Percentiles rank a stretch among this genome's conserved stretches.
phyloP scores from a whole-genome alignment of 225 moss, liverwort and hornwort species.

The Pseudisothecium myosuroides region DNA sequence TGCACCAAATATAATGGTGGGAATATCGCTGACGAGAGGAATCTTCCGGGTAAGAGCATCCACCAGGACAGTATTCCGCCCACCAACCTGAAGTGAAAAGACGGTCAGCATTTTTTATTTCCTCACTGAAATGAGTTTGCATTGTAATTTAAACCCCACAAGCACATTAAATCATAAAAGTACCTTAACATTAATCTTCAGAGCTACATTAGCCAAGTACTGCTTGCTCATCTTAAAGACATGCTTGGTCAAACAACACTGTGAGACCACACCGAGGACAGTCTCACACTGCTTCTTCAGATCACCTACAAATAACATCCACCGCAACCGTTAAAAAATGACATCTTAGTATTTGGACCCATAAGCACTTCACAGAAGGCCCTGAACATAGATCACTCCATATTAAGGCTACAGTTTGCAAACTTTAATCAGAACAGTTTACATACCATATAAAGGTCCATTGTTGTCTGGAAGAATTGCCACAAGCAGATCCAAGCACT shows the following conservation, averaged over 20 bases:
- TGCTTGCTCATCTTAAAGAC: conserved; percentile 95
- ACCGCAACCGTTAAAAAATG: not conserved
- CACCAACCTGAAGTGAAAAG: conserved; percentile 54
- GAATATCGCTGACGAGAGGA: conserved; percentile 92
- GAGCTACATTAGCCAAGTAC: conserved; percentile 88
- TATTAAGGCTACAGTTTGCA: too few species aligned
- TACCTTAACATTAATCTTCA: conserved; percentile 96
- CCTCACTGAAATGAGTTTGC: not conserved
- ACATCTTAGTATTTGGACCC: too few species aligned
- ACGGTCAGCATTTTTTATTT: not conserved
- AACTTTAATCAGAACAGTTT: not conserved
- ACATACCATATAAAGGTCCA: conserved; percentile 75
- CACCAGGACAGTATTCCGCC: conserved; percentile 87
- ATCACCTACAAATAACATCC: conserved; percentile 34
- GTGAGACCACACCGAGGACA: conserved; percentile 84
- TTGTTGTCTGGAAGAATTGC: conserved; percentile 94
- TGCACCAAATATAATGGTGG: conserved; percentile 96
- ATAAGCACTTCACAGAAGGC: too few species aligned
- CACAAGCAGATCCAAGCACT: conserved; percentile 64
- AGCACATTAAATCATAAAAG: not conserved
- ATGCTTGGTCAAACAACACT: conserved; percentile 92
- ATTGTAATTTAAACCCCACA: not conserved
- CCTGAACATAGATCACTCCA: too few species aligned
- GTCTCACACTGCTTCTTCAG: conserved; percentile 92
- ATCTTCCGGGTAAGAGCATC: conserved; percentile 75